Evolutionary conservation across 2,329 filamentous ascomycete genomes (phyloP), one percentile per base, ranked within the genome.

Genomic region (Knufia fluminis): DNA sequence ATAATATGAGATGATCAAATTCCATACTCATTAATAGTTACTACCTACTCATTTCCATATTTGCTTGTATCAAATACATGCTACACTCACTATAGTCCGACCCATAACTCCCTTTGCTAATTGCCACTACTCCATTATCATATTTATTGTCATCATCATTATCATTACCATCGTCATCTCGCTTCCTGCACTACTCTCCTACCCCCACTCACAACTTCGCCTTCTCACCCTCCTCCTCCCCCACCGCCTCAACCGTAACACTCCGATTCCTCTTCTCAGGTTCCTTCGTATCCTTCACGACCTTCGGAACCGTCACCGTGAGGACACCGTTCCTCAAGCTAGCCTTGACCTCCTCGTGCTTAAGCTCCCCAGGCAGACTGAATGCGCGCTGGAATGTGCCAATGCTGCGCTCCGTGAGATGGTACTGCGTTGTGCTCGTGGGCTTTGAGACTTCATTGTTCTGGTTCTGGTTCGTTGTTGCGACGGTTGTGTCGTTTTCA

Each of bases 291-390:
- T n/a, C 20, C 68, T 56, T 69, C 62, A 32, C 69, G 67, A 71
- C 66, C 68, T 81, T 82, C 2, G 79, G 79, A 3, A 82, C 72
- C 3, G 73, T 59, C 32, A 82, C 70, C 46, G 67, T 73, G 49
- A 82, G 63, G 47, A 82, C 73, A 12, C 79, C 79, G 58, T 82
- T 74, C 68, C 77, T 80, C 62, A 82, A 61, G 52, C 66, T 75
- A n/a, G 79, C 79, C 66, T 74, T 78, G 57, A 81, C 78, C n/a
- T 64, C 67, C 26, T 82, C 78, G 60, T 80, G 77, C 54, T 80
- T 71, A 41, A 82, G 73, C 22, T 71, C 67, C 2, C 66, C 65
- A 1, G 79, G 77, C 69, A 82, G 82, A 50, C 65, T 69, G 64
- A 82, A 82, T 42, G 68, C 71, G 57, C 79, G 73, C 53, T 75